Conservation (phyloP, 2,329 filamentous ascomycete species). For the Fusarium hainanense region DNA sequence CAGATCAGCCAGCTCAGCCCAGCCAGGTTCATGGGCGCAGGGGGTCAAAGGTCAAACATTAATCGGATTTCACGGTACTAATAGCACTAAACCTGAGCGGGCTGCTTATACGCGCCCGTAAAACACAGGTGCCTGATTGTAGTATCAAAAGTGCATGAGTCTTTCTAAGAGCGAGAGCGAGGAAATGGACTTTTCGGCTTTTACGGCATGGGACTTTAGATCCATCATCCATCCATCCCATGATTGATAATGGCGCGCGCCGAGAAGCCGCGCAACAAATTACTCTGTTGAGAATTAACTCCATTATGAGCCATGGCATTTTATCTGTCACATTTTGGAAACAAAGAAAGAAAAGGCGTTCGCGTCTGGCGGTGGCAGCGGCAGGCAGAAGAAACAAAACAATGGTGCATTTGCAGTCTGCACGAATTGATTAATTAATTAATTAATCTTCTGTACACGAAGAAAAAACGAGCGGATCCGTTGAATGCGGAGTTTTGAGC, state of each 20-base stretch:
- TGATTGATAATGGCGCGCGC: conserved; percentile 14
- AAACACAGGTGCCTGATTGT: conserved; percentile 19
- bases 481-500: conserved; percentile 15
- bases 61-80: neutral
- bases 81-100: neutral
- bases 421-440: neutral
- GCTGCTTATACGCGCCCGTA: conserved; percentile 15
- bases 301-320: neutral
- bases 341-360: conserved; percentile 5
- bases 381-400: neutral
- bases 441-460: neutral
- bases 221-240: neutral
- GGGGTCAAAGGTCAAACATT: conserved; percentile 11
- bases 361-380: conserved; percentile 21
- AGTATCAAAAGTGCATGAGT: neutral
- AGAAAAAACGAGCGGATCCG: conserved; percentile 20
- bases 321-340: conserved; percentile 9
- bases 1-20: conserved; percentile 32
- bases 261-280: conserved; percentile 18
- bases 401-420: neutral
- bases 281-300: neutral
- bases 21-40: conserved; percentile 12
- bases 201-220: conserved; percentile 10
- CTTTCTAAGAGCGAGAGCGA: neutral
- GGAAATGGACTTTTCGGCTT: conserved; percentile 22